Base-by-base conservation (phyloP, 2,329 filamentous ascomycete genomes). In the Xylaria digitata region DNA sequence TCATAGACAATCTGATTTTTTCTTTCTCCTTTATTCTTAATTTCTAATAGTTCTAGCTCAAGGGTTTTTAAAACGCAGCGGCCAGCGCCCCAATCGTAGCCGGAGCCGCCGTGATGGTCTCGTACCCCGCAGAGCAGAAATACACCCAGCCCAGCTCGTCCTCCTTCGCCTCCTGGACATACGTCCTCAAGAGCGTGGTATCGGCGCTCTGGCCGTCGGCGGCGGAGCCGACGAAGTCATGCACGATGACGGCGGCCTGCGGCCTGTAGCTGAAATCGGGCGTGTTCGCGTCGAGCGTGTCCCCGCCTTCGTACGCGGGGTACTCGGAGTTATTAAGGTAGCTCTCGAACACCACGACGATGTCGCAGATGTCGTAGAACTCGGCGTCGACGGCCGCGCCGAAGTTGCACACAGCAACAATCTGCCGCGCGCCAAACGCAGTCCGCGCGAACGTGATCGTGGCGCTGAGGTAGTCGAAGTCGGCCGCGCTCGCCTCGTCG, bases 401-500 rank as follows among this genome's bases (percentile, higher is more conserved):
- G 40, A 67, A 67, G 53, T 67, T 69, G 61, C 65, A 69, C 17
- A 65, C 32, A 1, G 60, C 42, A 13, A 34, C 30, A 32, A 69
- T 65, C 61, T 55, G 32, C 43, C 23, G 48, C 5, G 54, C n/a
- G 23, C 46, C 63, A 53, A 69, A 69, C 17, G 64, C 65, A 1
- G 19, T 15, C 26, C 65, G 60, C 50, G 67, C 67, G 57, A 34
- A 42, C 2, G 42, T 11, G 7, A 62, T n/a, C 3, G 67, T 65
- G 13, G 45, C n/a, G 50, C 9, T 19, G n/a, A 69, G 52, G 26
- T 62, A 69, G 5, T 74, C 67, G 57, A 75, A 74, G 13, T 68
- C 63, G 21, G 65, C 66, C 1, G 77, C 70, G 6, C 74, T 73
- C 32, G 58, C 7, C 61, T 81, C 79, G 61, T 82, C 80, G 65